Conservation (phyloP, 768 basidiomycete species). For the Macrocybe gigantea region DNA sequence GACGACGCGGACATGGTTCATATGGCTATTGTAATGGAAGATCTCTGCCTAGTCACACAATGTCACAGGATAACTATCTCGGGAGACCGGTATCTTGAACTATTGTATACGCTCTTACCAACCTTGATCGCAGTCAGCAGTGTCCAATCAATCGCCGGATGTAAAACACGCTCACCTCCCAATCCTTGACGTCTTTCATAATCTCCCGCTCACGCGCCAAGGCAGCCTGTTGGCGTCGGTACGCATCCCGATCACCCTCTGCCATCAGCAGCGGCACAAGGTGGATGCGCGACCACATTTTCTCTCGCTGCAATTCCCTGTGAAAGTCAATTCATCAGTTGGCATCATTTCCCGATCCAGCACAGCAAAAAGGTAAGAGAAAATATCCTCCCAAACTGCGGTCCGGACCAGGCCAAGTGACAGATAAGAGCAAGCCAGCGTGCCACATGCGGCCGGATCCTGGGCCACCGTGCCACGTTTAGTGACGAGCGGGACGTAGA, state of each 20-base stretch:
- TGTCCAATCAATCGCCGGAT: constrained; percentile 17
- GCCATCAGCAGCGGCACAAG: constrained; percentile 88
- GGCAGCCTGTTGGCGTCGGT: constrained; percentile 75
- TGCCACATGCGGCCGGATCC: constrained; percentile 54
- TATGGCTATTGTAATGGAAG: too few relatives aligned
- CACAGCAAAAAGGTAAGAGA: not conserved
- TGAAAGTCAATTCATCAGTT: constrained; percentile 25
- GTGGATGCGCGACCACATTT: constrained; percentile 93
- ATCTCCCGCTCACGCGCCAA: constrained; percentile 78
- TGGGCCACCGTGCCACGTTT: constrained; percentile 52
- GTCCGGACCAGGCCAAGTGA: constrained; percentile 27
- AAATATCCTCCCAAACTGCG: constrained; percentile 14
- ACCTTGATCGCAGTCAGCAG: constrained; percentile 39
- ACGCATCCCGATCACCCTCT: constrained; percentile 88
- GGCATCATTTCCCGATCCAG: constrained; percentile 30
- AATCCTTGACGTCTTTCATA: constrained; percentile 90
- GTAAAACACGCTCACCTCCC: constrained; percentile 69
- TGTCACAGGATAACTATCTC: constrained; percentile 31
- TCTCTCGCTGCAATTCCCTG: constrained; percentile 92
- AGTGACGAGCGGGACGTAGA: constrained; percentile 50
- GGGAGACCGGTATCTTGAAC: constrained; percentile 56
- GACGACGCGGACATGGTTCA: too few relatives aligned
- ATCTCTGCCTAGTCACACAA: too few relatives aligned
- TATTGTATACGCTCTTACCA: constrained; percentile 85
- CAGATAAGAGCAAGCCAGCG: constrained; percentile 32